Evolutionary conservation across 2,329 filamentous ascomycete genomes (phyloP).

Genomic region (Colletotrichum cordylinicola): DNA sequence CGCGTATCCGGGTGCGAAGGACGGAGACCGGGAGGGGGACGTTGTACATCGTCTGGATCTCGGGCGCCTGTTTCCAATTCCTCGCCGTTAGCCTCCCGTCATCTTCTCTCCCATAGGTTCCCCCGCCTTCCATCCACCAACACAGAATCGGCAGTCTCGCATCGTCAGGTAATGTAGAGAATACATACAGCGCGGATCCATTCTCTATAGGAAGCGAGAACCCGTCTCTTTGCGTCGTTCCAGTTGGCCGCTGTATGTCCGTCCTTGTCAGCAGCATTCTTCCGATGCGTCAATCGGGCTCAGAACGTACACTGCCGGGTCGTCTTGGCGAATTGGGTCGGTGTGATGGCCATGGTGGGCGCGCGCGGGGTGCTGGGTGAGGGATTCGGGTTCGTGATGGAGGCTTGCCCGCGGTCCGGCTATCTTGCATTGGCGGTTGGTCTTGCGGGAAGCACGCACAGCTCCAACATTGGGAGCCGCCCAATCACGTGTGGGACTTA

Average conservation of each 20-base stretch:
- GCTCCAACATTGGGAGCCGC: slow-evolving; percentile 7
- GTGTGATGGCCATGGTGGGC: slow-evolving; percentile 82
- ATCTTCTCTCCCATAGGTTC: neutral
- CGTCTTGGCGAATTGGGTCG: slow-evolving; percentile 86
- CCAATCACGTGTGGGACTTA: slow-evolving; percentile 21
- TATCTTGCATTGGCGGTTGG: neutral
- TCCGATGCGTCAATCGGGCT: neutral
- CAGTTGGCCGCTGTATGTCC: slow-evolving; percentile 77
- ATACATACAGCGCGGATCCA: slow-evolving; percentile 93
- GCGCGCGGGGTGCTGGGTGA: slow-evolving; percentile 39
- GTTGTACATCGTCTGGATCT: slow-evolving; percentile 97
- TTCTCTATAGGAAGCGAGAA: slow-evolving; percentile 88
- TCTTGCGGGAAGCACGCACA: slow-evolving; percentile 12
- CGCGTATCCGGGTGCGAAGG: slow-evolving; percentile 90
- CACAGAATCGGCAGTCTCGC: neutral
- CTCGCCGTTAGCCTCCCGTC: neutral
- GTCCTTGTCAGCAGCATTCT: slow-evolving; percentile 37
- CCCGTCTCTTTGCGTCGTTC: slow-evolving; percentile 85
- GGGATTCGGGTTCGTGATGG: slow-evolving; percentile 31
- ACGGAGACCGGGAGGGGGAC: slow-evolving; percentile 86
- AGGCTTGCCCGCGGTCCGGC: slow-evolving; percentile 13
- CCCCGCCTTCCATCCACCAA: neutral
- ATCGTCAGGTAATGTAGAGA: neutral
- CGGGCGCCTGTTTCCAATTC: slow-evolving; percentile 72
- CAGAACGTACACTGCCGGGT: slow-evolving; percentile 75